Conservation (phyloP, 2,329 filamentous ascomycete species). For the Colletotrichum lini region DNA sequence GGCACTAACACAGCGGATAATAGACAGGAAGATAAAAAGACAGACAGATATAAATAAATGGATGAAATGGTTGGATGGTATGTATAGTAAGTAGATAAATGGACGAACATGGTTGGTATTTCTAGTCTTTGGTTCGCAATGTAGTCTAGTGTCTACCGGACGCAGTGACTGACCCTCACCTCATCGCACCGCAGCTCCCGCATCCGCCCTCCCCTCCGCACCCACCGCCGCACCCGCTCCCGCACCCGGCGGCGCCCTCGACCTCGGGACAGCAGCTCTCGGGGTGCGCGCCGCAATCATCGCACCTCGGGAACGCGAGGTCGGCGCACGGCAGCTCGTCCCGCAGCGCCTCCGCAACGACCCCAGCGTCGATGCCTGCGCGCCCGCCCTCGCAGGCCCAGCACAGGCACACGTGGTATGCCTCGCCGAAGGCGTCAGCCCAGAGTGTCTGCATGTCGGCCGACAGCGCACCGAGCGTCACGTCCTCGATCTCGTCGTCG, state of each 20-base stretch:
- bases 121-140: background rate
- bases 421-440: slow-evolving; percentile 50
- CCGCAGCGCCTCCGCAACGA: slow-evolving; percentile 22
- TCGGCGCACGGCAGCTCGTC: slow-evolving; percentile 20
- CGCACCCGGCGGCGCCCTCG: slow-evolving; percentile 28
- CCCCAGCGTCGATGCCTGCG: slow-evolving; percentile 23
- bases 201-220: slow-evolving; percentile 34
- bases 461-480: slow-evolving; percentile 47
- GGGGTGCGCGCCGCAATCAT: slow-evolving; percentile 30
- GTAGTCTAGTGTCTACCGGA: background rate
- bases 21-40: background rate
- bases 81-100: no score
- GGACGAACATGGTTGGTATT: background rate
- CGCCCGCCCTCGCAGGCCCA: slow-evolving; percentile 55
- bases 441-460: slow-evolving; percentile 50
- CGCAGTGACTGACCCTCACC: slow-evolving; percentile 8
- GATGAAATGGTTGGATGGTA: no score
- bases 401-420: slow-evolving; percentile 54
- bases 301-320: slow-evolving; percentile 30
- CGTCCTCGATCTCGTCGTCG: slow-evolving; percentile 54
- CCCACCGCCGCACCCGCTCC: slow-evolving; percentile 35
- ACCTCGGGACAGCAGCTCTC: slow-evolving; percentile 23
- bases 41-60: background rate
- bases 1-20: no score
- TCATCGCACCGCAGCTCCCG: slow-evolving; percentile 35